Evolutionary conservation across 192 early-diverging fungal genomes (phyloP).

Genomic region (Podila clonocystis): DNA sequence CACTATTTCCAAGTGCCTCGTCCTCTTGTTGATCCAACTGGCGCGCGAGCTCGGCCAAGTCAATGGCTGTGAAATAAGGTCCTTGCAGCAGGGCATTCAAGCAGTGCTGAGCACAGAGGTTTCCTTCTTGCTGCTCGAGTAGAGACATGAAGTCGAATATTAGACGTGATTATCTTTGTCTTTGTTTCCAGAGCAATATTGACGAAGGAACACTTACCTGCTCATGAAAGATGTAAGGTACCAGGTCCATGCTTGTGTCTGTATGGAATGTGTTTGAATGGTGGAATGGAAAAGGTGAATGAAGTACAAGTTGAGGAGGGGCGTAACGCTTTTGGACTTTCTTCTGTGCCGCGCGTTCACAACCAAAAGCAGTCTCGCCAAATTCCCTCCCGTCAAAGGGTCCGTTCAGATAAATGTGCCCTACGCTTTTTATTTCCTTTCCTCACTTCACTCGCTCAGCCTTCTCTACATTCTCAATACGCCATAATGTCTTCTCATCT

Average conservation of each 20-base stretch:
- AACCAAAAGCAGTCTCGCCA: not conserved
- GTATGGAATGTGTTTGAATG: not conserved
- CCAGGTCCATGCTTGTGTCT: slow-evolving; percentile 25
- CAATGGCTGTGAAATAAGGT: slow-evolving; percentile 79
- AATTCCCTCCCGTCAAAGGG: not conserved
- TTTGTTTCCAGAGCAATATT: not conserved
- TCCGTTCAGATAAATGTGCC: not conserved
- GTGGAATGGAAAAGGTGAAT: not conserved
- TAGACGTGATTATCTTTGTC: not conserved
- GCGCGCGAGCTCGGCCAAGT: slow-evolving; percentile 74
- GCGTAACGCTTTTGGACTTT: slow-evolving; percentile 6
- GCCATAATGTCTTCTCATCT: too few species aligned
- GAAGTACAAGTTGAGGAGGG: not conserved
- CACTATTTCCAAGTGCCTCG: slow-evolving; percentile 49
- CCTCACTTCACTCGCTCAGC: too few species aligned
- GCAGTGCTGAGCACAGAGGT: slow-evolving; percentile 85
- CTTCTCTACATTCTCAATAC: too few species aligned
- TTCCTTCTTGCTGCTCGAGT: slow-evolving; percentile 72
- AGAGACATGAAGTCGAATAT: too few species aligned
- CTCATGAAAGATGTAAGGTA: slow-evolving; percentile 50
- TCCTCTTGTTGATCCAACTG: slow-evolving; percentile 73
- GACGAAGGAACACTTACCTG: slow-evolving; percentile 2
- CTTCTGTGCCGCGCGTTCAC: not conserved
- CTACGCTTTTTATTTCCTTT: not conserved
- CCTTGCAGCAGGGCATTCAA: slow-evolving; percentile 79